Conservation (phyloP, 176 grass and related monocot species). For the Panicum miliaceum region DNA sequence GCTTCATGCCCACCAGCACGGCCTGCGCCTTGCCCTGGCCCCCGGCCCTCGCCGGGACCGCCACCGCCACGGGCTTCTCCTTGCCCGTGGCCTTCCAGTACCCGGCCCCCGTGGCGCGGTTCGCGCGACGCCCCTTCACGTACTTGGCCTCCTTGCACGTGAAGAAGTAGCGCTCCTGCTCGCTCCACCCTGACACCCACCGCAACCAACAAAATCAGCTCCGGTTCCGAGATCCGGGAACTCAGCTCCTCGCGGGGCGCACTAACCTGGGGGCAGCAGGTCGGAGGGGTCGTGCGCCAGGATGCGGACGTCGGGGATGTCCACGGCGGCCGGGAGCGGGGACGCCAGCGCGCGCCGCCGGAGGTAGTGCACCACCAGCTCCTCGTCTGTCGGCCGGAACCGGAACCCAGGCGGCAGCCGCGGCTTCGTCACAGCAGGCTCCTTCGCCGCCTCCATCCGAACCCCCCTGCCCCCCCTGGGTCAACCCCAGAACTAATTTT, state of each 20-base stretch:
- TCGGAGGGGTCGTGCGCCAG: conserved; percentile 71
- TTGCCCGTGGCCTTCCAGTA: conserved; percentile 82
- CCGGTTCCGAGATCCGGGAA: background rate
- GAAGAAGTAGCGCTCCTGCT: conserved; percentile 76
- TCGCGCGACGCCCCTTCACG: conserved; percentile 56
- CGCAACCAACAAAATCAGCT: background rate
- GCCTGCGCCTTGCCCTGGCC: conserved; percentile 7
- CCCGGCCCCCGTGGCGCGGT: conserved; percentile 59
- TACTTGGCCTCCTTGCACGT: conserved; percentile 76
- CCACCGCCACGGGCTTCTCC: conserved; percentile 60
- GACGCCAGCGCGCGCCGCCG: conserved; percentile 52
- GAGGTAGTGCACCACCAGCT: conserved; percentile 77
- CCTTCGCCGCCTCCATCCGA: conserved; percentile 8
- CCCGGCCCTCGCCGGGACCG: background rate
- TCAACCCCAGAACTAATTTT: background rate
- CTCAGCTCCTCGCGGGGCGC: too few relatives aligned
- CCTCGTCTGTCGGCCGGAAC: conserved; percentile 74
- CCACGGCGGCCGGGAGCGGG: conserved; percentile 59
- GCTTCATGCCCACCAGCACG: conserved; percentile 67
- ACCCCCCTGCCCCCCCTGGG: too few relatives aligned
- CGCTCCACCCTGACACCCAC: conserved; percentile 41
- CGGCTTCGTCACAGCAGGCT: background rate
- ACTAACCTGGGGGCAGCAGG: conserved; percentile 49
- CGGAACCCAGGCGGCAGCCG: conserved; percentile 70
- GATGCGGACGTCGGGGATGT: conserved; percentile 72